Conservation (phyloP, 768 basidiomycete species). For the Tephrocybe sp. region DNA sequence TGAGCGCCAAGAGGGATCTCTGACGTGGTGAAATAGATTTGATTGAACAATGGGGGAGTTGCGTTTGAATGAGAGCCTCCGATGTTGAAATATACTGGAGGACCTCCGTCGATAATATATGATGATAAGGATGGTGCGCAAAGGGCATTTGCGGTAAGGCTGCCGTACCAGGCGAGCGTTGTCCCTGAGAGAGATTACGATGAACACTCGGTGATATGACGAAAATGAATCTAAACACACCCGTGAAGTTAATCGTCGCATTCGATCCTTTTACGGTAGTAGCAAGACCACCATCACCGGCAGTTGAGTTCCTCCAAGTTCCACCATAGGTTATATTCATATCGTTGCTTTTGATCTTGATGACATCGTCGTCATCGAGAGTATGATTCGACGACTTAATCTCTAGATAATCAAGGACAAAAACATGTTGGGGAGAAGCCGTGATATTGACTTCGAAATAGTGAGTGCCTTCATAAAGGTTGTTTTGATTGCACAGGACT, state of each 20-base stretch:
- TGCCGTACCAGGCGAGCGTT: conserved; percentile 23
- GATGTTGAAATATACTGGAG: too few relatives aligned
- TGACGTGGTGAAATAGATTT: too few relatives aligned
- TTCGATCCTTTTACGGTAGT: neutral
- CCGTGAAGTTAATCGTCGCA: conserved; percentile 6
- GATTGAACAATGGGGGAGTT: conserved; percentile 18
- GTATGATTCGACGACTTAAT: neutral
- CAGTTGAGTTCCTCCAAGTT: neutral
- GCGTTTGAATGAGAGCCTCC: conserved; percentile 17
- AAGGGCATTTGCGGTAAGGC: too few relatives aligned
- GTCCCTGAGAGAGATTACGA: too few relatives aligned
- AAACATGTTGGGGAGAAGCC: neutral
- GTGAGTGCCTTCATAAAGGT: neutral
- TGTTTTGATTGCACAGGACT: neutral
- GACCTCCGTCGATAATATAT: conserved; percentile 23
- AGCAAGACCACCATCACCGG: neutral
- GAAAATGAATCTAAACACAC: conserved; percentile 1
- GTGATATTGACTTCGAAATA: neutral
- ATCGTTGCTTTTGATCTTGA: neutral
- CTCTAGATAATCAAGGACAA: conserved; percentile 6
- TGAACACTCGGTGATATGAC: too few relatives aligned
- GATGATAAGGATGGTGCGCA: conserved; percentile 10
- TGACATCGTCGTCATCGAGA: neutral
- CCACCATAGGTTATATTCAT: neutral
- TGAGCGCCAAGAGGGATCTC: too few relatives aligned